Conservation (phyloP, 768 basidiomycete species). For the Rhodosporidiobolus odoratus region DNA sequence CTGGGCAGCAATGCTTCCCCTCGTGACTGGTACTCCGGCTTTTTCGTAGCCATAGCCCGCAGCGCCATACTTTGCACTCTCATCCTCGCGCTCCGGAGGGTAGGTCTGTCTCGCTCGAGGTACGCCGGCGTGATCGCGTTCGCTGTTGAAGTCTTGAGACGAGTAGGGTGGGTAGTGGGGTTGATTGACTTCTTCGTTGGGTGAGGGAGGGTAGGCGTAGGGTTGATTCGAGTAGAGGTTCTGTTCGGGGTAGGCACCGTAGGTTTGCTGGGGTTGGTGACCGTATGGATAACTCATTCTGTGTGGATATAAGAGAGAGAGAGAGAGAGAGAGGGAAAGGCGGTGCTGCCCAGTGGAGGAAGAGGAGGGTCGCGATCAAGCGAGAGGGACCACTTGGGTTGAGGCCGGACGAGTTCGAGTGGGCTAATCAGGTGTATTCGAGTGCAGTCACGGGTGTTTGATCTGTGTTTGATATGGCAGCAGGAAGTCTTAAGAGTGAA, state of each 20-base stretch:
- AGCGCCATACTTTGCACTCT: conserved; percentile 6
- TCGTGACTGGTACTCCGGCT: conserved; percentile 20
- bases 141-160: conserved; percentile 9
- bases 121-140: conserved; percentile 9
- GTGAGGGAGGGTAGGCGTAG: conserved; percentile 1
- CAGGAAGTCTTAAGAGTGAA: not conserved
- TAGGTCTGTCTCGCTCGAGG: conserved; percentile 17
- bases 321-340: not conserved
- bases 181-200: not conserved
- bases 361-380: conserved; percentile 1
- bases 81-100: conserved; percentile 13
- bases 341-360: no score
- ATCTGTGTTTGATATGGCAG: no score
- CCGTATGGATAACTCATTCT: not conserved
- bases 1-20: conserved; percentile 37
- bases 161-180: conserved; percentile 9
- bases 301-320: not conserved
- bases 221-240: conserved; percentile 5
- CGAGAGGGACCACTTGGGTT: no score
- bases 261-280: not conserved
- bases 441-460: no score
- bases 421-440: no score
- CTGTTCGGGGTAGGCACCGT: not conserved
- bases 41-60: conserved; percentile 1
- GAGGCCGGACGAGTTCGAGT: no score